Percentiles rank a stretch among this genome's conserved stretches.
Conservation (phyloP, 768 basidiomycete genomes). For the Austroboletus festivus region DNA sequence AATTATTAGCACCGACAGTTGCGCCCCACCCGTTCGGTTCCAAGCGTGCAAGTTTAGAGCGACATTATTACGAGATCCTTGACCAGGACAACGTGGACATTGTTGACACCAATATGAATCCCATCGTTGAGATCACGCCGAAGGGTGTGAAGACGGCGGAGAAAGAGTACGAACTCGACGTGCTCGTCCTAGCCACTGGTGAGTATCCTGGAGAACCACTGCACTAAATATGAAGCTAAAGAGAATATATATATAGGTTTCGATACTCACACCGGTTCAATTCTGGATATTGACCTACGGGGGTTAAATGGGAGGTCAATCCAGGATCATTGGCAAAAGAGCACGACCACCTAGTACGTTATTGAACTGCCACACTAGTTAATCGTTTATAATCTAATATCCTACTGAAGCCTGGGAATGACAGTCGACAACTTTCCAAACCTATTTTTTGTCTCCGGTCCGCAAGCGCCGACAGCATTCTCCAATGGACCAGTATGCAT, state of each 20-base stretch:
- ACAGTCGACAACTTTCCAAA: not conserved
- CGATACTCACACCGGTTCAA: not conserved
- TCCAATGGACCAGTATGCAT: not conserved
- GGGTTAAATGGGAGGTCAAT: not conserved
- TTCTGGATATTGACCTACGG: not conserved
- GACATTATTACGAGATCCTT: not conserved
- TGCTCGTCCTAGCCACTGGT: not conserved
- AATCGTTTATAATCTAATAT: not conserved
- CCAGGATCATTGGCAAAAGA: not conserved
- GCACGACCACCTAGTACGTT: not conserved
- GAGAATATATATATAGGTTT: not conserved
- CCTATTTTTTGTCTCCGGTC: not conserved
- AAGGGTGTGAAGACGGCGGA: not conserved
- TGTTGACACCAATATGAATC: not conserved
- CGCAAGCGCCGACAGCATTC: not conserved
- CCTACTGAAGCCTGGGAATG: not conserved
- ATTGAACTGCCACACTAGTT: not conserved
- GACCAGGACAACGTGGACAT: not conserved
- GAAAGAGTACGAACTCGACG: not conserved
- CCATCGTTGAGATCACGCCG: not conserved
- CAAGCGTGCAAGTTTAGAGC: not conserved
- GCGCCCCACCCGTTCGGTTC: not conserved
- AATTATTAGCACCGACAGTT: not conserved
- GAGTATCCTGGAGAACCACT: not conserved
- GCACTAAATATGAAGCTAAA: not conserved